These are phyloP conservation scores for Syzygium aqueum DNA, from an alignment of 345 rosid species.

Conservation along the genomic window DNA sequence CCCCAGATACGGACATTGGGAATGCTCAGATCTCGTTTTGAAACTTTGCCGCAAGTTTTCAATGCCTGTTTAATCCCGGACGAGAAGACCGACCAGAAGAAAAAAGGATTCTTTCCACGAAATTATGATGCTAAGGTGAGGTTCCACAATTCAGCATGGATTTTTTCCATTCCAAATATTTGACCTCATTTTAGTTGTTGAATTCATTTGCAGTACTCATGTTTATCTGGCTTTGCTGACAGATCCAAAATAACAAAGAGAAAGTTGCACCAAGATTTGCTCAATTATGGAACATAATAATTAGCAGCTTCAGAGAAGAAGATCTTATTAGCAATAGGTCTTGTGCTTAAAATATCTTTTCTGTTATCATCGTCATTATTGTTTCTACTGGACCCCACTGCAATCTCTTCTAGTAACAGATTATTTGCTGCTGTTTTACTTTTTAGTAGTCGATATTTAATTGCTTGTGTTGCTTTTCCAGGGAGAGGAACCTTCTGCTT, in stretches of 20 bases:
- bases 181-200: background rate
- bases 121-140: slow-evolving; percentile 41
- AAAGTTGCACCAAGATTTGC: slow-evolving; percentile 92
- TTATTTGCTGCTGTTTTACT: background rate
- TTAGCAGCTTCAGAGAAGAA: slow-evolving; percentile 92
- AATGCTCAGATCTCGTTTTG: slow-evolving; percentile 96
- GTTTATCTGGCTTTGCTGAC: slow-evolving; percentile 7
- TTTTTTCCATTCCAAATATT: background rate
- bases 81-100: slow-evolving; percentile 49
- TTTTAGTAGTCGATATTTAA: background rate
- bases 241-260: slow-evolving; percentile 59
- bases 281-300: slow-evolving; percentile 96
- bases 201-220: background rate
- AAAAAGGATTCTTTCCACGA: slow-evolving; percentile 66
- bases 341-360: background rate
- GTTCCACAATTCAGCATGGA: background rate
- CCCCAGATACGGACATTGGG: slow-evolving; percentile 91
- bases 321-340: slow-evolving; percentile 87
- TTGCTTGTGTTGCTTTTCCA: slow-evolving; percentile 16
- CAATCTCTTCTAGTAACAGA: background rate
- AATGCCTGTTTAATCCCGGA: slow-evolving; percentile 74
- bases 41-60: slow-evolving; percentile 85
- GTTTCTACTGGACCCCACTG: background rate
- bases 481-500: slow-evolving; percentile 97
- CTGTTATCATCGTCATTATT: background rate